Evolutionary conservation across 2,329 filamentous ascomycete genomes (phyloP), one percentile per base, ranked within the genome.

Genomic region (Pseudogymnoascus sp.): DNA sequence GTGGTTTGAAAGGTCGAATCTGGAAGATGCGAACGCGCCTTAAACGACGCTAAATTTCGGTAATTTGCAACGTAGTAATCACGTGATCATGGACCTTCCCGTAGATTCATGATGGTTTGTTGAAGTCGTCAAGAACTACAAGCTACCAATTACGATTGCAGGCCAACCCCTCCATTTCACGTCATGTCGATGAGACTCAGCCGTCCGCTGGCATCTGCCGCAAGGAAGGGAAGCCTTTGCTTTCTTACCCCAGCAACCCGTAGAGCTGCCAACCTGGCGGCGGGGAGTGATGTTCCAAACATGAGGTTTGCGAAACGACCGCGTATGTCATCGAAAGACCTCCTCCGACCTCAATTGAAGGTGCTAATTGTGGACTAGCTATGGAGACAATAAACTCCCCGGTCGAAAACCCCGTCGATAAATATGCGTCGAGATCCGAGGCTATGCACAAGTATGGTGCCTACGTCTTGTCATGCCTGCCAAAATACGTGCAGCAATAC

Each of bases 401-500:
- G 63, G 80, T 96, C 71, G 84, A 96, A 72, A 97, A 97, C 79
- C 93, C 93, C 37, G 85, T 90, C 76, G 95, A 97, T 83, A 96
- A 95, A 78, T 96, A 92, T 78, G 83, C 88, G 75, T 88, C 90
- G 74, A 95, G 93, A 80, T 86, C 90, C 69, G 90, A 96, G 68
- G 84, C 88, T 74, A 82, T 97, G 74, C 95, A 99, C 82, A 89
- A 87, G 72, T 99, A 99, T 75, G 95, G 95, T 72, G 87, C 96
- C 74, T 99, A 96, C 84, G 80, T 99, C 72, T 93, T 99, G 86
- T 93, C 92, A 69, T 96, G 91, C 77, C 79, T 99, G 73, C 96
- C 95, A 71, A 97, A 97, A 82, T 97, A 96, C 79, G 86, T 99
- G 71, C 96, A 99, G 81, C 95, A 99, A 80, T 97, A 97, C 81